Evolutionary conservation across 805 yeast genomes (phyloP).

Genomic region (Saccharomycodes ludwigii): DNA sequence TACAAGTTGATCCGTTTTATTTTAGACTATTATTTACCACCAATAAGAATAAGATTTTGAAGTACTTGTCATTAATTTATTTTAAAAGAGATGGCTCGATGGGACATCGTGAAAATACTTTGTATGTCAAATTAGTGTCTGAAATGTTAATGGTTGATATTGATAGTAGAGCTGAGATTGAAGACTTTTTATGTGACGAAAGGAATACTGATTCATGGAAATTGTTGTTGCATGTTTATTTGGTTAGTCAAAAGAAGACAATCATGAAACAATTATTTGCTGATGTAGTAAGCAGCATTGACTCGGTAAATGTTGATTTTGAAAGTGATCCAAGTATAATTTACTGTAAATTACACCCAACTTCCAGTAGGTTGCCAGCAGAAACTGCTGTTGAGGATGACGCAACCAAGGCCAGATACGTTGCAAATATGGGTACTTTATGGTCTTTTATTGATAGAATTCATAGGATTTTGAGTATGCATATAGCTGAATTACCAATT

Average conservation of each 20-base stretch:
- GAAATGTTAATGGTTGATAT: slow-evolving; percentile 33
- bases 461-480: slow-evolving; percentile 36
- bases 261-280: slow-evolving; percentile 25
- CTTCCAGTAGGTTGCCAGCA: slow-evolving; percentile 32
- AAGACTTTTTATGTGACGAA: slow-evolving; percentile 17
- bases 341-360: slow-evolving; percentile 29
- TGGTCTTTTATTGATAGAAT: slow-evolving; percentile 60
- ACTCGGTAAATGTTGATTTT: slow-evolving; percentile 36
- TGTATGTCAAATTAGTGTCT: slow-evolving; percentile 46
- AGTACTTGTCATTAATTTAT: slow-evolving; percentile 18
- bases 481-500: slow-evolving; percentile 36
- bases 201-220: slow-evolving; percentile 30
- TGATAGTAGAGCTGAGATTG: slow-evolving; percentile 12
- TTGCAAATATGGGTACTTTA: slow-evolving; percentile 58
- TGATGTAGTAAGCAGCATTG: slow-evolving; percentile 26
- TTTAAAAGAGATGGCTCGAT: slow-evolving; percentile 20
- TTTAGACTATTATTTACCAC: slow-evolving; percentile 41
- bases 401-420: slow-evolving; percentile 57
- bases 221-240: slow-evolving; percentile 25
- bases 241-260: slow-evolving; percentile 25
- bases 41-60: slow-evolving; percentile 19
- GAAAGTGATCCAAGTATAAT: slow-evolving; percentile 72
- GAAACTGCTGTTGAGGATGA: slow-evolving; percentile 69
- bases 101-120: slow-evolving; percentile 53
- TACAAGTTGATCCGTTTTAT: slow-evolving; percentile 76